These are phyloP conservation scores for Colletotrichum truncatum DNA, from an alignment of 2,329 filamentous ascomycete genomes.

Conservation along the genomic window DNA sequence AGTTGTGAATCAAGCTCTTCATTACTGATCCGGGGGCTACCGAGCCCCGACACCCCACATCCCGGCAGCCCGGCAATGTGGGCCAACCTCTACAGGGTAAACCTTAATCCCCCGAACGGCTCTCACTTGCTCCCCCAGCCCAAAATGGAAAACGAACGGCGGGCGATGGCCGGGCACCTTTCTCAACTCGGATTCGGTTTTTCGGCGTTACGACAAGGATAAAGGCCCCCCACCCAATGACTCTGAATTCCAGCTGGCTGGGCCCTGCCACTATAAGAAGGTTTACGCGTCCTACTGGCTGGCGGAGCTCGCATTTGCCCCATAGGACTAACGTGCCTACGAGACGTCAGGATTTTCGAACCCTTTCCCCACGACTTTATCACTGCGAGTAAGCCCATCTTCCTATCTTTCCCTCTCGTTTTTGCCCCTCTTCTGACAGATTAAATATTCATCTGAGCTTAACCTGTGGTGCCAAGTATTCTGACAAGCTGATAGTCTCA, in stretches of 20 bases:
- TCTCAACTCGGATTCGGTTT: conserved; percentile 3
- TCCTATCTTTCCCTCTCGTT: not conserved
- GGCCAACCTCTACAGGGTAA: not conserved
- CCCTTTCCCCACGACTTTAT: not conserved
- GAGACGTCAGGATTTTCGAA: not conserved
- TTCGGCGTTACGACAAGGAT: conserved; percentile 14
- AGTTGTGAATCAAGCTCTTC: not conserved
- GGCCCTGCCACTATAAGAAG: not conserved
- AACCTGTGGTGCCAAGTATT: not conserved
- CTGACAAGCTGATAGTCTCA: not conserved
- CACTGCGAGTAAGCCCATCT: not conserved
- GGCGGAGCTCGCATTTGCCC: conserved; percentile 14
- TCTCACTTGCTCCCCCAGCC: too few species aligned
- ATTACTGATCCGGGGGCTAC: not conserved
- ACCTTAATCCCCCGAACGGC: not conserved
- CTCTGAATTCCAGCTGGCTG: not conserved
- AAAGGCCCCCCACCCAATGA: not conserved
- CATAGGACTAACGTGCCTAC: not conserved
- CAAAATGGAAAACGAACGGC: not conserved
- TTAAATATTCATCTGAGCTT: conserved; percentile 3
- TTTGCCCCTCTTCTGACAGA: conserved; percentile 16
- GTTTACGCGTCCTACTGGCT: conserved; percentile 19
- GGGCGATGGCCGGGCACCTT: not conserved
- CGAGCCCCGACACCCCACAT: conserved; percentile 12
- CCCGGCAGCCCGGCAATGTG: not conserved